Evolutionary conservation across 1,284 basidiomycete genomes (phyloP).

Genomic region (Sanghuangporus weigelae): DNA sequence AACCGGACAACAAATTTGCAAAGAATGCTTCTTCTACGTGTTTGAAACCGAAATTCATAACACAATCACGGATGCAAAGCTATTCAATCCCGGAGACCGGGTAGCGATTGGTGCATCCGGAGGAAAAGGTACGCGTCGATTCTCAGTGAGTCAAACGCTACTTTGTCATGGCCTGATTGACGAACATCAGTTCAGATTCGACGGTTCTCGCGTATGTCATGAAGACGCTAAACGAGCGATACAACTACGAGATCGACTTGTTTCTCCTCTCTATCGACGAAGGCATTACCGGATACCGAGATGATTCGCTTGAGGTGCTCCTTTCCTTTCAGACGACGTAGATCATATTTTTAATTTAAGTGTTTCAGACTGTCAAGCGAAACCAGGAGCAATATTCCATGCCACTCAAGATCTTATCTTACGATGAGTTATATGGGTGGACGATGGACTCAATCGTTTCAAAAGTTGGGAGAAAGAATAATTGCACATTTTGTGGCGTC

Average conservation of each 20-base stretch:
- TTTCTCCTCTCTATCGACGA: slow-evolving; percentile 97
- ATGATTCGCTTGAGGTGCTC: slow-evolving; percentile 90
- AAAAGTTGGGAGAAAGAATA: slow-evolving; percentile 95
- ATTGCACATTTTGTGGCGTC: slow-evolving; percentile 99
- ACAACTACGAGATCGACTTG: slow-evolving; percentile 88
- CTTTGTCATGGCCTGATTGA: neutral
- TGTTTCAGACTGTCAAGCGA: slow-evolving; percentile 87
- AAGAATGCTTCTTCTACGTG: slow-evolving; percentile 92
- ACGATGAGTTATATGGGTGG: slow-evolving; percentile 97
- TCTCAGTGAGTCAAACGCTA: neutral
- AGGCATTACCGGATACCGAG: slow-evolving; percentile 96
- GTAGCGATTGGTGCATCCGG: slow-evolving; percentile 98
- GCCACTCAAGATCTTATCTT: slow-evolving; percentile 93
- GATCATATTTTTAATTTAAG: slow-evolving; percentile 7
- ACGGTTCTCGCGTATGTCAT: slow-evolving; percentile 97
- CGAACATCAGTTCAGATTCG: slow-evolving; percentile 60
- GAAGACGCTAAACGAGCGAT: slow-evolving; percentile 92
- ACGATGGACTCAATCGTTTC: slow-evolving; percentile 98
- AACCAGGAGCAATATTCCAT: slow-evolving; percentile 95
- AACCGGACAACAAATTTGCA: slow-evolving; percentile 96
- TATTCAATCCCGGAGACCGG: slow-evolving; percentile 89
- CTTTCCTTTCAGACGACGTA: neutral
- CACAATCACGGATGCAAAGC: slow-evolving; percentile 76
- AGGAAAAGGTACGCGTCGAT: slow-evolving; percentile 73
- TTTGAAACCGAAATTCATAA: slow-evolving; percentile 99